These are phyloP conservation scores for Thermomyces lanuginosus DNA, from an alignment of 2,329 filamentous ascomycete species.

Conservation along the genomic window DNA sequence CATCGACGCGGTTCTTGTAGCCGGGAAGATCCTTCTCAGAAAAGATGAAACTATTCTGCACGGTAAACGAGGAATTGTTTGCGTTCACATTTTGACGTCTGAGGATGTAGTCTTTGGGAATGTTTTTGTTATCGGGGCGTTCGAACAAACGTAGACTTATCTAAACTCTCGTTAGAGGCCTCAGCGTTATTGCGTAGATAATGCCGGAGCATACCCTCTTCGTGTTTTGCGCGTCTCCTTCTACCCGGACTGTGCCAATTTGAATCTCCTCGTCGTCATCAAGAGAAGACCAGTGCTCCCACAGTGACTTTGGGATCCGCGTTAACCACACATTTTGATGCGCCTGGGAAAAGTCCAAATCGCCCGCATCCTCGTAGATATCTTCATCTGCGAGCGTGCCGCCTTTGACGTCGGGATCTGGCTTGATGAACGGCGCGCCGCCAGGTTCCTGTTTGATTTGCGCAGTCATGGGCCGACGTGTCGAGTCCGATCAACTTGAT, in stretches of 20 bases:
- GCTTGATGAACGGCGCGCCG: slow-evolving; percentile 23
- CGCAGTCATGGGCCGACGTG: slow-evolving; percentile 19
- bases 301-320: slow-evolving; percentile 62
- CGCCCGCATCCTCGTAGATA: slow-evolving; percentile 51
- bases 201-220: slow-evolving; percentile 25
- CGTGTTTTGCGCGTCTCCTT: slow-evolving; percentile 38
- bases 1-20: slow-evolving; percentile 37
- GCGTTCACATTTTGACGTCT: slow-evolving; percentile 46
- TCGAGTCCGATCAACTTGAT: too few species aligned
- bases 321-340: slow-evolving; percentile 49
- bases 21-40: slow-evolving; percentile 83
- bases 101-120: slow-evolving; percentile 82
- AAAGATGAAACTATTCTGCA: slow-evolving; percentile 80
- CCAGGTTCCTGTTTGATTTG: slow-evolving; percentile 28
- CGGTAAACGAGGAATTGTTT: slow-evolving; percentile 25
- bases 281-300: slow-evolving; percentile 60
- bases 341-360: slow-evolving; percentile 41
- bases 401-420: slow-evolving; percentile 26
- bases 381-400: slow-evolving; percentile 43
- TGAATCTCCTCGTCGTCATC: slow-evolving; percentile 69
- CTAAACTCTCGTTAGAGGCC: slow-evolving; percentile 26
- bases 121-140: slow-evolving; percentile 48
- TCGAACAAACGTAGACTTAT: slow-evolving; percentile 55
- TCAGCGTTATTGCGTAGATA: slow-evolving; percentile 9
- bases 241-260: slow-evolving; percentile 54